A percentile compares a stretch with the other conserved stretches of the same genome.
These are phyloP conservation scores for Coemansia sp. DNA, from an alignment of 192 early-diverging fungal species.

Conservation along the genomic window DNA sequence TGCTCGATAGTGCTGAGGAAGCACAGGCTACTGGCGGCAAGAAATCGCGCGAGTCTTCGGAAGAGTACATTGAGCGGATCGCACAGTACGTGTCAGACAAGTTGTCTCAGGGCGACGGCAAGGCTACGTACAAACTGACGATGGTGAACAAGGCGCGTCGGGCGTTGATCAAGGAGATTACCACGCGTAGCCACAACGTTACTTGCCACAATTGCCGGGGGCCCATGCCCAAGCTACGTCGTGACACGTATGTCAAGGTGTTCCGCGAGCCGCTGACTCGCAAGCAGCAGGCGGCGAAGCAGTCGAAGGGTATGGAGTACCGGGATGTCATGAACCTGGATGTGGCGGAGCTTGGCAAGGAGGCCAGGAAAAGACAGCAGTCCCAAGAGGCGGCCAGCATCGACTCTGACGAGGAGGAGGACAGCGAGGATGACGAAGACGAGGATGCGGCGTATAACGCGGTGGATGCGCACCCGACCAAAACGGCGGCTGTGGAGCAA, in stretches of 20 bases:
- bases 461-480: conserved; percentile 36
- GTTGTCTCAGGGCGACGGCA: conserved; percentile 11
- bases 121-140: conserved; percentile 51
- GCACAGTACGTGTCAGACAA: conserved; percentile 63
- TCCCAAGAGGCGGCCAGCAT: background rate
- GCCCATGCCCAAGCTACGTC: conserved; percentile 72
- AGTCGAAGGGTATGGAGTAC: conserved; percentile 59
- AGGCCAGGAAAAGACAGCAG: conserved; percentile 25
- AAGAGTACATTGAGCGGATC: conserved; percentile 68
- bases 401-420: conserved; percentile 42
- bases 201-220: conserved; percentile 72
- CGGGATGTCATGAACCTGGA: conserved; percentile 48
- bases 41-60: conserved; percentile 33
- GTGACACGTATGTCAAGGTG: conserved; percentile 83
- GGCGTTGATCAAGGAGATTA: conserved; percentile 46
- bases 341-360: conserved; percentile 20
- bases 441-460: conserved; percentile 26
- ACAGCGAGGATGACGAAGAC: conserved; percentile 40
- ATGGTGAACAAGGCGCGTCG: conserved; percentile 54
- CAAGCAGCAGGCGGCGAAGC: conserved; percentile 69
- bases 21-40: conserved; percentile 1
- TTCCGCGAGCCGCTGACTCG: conserved; percentile 75
- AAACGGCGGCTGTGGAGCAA: background rate
- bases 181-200: conserved; percentile 38
- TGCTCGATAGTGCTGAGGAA: conserved; percentile 18